A percentile compares a stretch with the other conserved stretches of the same genome.
phyloP scores from a whole-genome alignment of 257 asterid genomes.

The Petunia axillaris region DNA sequence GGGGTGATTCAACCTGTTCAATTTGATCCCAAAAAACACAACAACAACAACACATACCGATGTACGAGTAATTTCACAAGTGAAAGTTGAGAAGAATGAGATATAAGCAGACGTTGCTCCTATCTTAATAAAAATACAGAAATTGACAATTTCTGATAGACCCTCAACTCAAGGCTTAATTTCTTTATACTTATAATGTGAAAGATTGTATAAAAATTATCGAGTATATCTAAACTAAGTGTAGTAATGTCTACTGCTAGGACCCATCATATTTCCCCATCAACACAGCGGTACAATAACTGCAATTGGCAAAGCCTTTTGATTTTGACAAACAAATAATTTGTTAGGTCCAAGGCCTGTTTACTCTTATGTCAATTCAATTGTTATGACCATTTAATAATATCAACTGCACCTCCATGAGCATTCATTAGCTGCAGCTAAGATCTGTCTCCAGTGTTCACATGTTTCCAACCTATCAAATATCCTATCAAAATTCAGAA shows the following conservation, averaged over 20 bases:
- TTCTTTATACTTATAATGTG: too few species aligned
- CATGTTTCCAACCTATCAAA: background rate
- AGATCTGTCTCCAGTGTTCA: background rate
- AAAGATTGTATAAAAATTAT: too few species aligned
- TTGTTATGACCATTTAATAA: slow-evolving; percentile 2
- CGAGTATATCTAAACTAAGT: too few species aligned
- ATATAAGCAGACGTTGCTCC: too few species aligned
- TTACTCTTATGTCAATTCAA: background rate
- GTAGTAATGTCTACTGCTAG: background rate
- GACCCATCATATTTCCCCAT: background rate
- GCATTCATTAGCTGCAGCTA: background rate
- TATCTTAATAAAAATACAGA: too few species aligned
- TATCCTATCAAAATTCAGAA: background rate
- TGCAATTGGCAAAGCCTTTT: background rate
- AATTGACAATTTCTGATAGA: too few species aligned
- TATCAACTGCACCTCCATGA: background rate
- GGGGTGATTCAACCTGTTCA: background rate
- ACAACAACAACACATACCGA: too few species aligned
- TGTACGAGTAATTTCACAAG: too few species aligned
- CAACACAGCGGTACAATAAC: background rate
- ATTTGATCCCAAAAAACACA: background rate
- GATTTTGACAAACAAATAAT: background rate
- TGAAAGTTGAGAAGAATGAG: too few species aligned
- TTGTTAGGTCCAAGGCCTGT: background rate
- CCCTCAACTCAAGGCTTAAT: too few species aligned